Percentiles rank a stretch among this genome's conserved stretches.
phyloP scores from a whole-genome alignment of 78 protist species.

The Cavenderia fasciculata region DNA sequence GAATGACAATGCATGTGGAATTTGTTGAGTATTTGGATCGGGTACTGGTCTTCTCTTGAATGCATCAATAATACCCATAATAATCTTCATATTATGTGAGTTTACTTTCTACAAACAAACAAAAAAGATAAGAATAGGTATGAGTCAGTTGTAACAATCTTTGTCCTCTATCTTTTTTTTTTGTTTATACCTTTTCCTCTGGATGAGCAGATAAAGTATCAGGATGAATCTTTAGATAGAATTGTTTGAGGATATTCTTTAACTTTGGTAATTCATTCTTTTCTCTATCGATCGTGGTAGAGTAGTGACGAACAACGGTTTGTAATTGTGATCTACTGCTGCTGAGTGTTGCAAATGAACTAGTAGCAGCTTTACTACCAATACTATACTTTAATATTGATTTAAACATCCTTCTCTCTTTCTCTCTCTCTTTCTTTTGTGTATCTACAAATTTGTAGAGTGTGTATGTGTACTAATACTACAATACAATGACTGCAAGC shows the following conservation, averaged over 20 bases:
- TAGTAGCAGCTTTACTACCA: no score
- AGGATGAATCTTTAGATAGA: constrained; percentile 65
- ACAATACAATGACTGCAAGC: no score
- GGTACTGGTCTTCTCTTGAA: constrained; percentile 63
- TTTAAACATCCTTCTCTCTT: no score
- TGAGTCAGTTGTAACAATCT: no score
- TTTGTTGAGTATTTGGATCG: constrained; percentile 45
- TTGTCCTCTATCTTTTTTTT: not conserved
- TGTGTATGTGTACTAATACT: no score
- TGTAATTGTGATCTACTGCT: no score
- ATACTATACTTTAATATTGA: no score
- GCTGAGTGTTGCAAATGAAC: no score
- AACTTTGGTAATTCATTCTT: constrained; percentile 55
- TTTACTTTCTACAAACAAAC: constrained; percentile 10
- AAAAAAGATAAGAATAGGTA: not conserved
- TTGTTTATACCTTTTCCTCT: constrained; percentile 43
- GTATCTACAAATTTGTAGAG: no score
- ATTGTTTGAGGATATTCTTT: constrained; percentile 14
- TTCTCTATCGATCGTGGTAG: no score
- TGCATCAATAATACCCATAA: constrained; percentile 60
- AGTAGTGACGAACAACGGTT: no score
- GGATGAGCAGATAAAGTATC: constrained; percentile 41
- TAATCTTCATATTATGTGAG: constrained; percentile 40
- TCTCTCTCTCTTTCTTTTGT: no score
- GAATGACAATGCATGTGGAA: constrained; percentile 26